phyloP scores from a whole-genome alignment of 768 basidiomycete genomes.

The Dendrothele bispora region DNA sequence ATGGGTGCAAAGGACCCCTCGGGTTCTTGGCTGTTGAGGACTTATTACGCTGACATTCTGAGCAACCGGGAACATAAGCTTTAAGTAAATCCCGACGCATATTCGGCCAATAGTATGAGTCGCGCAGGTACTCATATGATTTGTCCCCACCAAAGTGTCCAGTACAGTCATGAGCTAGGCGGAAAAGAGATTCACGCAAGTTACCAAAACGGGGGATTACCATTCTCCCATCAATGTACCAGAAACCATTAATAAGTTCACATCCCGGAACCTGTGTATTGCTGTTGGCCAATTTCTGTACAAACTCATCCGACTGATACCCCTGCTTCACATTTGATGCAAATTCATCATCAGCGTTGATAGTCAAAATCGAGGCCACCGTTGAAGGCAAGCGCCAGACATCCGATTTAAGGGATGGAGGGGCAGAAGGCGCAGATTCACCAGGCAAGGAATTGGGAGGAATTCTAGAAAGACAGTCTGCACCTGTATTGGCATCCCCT shows the following conservation, averaged over 20 bases:
- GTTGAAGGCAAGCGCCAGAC: not conserved
- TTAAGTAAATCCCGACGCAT: constrained; percentile 20
- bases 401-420: not conserved
- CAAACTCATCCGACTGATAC: not conserved
- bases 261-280: not conserved
- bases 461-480: constrained; percentile 29
- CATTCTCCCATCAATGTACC: constrained; percentile 3
- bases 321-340: not conserved
- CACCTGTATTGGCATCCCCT: constrained; percentile 25
- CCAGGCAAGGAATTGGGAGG: not conserved
- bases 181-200: constrained; percentile 7
- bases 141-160: constrained; percentile 20
- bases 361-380: not conserved
- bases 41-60: constrained; percentile 30
- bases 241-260: not conserved
- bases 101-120: constrained; percentile 17
- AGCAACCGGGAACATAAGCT: constrained; percentile 21
- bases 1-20: constrained; percentile 18
- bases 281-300: not conserved
- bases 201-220: constrained; percentile 3
- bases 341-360: not conserved
- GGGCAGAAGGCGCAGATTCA: not conserved
- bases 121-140: constrained; percentile 7
- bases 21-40: constrained; percentile 6
- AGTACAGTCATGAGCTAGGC: constrained; percentile 11